Base-by-base conservation (phyloP, 2,329 filamentous ascomycete genomes). In the Eutypella sp. region DNA sequence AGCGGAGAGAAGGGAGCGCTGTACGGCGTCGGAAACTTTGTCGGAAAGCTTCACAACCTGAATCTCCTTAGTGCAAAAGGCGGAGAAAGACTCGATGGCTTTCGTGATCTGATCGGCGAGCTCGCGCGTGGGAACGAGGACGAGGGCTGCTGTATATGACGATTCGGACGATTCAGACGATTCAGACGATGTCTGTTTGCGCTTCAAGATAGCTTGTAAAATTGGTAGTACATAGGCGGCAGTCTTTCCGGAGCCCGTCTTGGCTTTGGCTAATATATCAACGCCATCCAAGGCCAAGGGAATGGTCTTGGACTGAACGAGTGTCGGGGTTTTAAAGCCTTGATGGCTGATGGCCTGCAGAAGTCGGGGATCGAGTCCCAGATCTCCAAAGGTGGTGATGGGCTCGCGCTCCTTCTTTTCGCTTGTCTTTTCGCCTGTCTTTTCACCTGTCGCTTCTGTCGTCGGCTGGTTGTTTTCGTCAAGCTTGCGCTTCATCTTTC, bases 241-340 rank as follows among this genome's bases (percentile, higher is more conserved):
- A 10, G 93, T 99, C 75, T 99, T 99, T 56, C 93, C 93, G 4
- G 91, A 96, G 11, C 93, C 93, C 5, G 93, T 97, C 67, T 92
- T 95, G 31, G 92, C 89, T 61, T 92, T 90, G 45, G 90, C 91
- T 33, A 97, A 74, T 40, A 99, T 83, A 74, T 97, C 90, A 60
- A 89, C 85, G 11, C 93, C 92, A 53, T 90, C 82, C 16, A 97
- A 74, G 19, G 89, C 89, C 31, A 96, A 70, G 2, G 93, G 93
- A 51, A 99, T 95, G 1, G 89, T 88, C 66, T 86, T 85, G 36
- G 82, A 79, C 68, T 99, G 93, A 2, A 97, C 87, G 11, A 85
- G 78, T n/a, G 93, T 97, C 13, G 93, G 93, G 47, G 83, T 82
- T 51, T 84, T 77, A 71, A 91, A 97, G 66, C 86, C 84, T 67